Evolutionary conservation across 768 basidiomycete genomes (phyloP).

Genomic region (Hygrocybe punicea): DNA sequence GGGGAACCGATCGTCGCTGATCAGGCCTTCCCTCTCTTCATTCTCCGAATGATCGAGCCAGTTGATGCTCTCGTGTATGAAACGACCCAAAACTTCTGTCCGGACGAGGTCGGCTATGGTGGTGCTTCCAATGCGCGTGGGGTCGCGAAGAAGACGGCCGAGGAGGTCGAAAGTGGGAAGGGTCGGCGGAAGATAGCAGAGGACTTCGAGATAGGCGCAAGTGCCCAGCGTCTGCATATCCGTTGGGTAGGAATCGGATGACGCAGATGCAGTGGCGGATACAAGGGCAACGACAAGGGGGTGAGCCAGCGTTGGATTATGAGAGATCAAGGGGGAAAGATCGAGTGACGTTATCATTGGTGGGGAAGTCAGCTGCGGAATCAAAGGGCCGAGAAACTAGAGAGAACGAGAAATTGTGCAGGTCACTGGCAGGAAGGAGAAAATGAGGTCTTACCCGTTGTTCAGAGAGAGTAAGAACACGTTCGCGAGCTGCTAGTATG

Average conservation of each 20-base stretch:
- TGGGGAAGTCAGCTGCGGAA: slow-evolving; percentile 44
- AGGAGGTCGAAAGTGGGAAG: slow-evolving; percentile 71
- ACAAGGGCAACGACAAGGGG: slow-evolving; percentile 62
- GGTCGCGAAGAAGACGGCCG: slow-evolving; percentile 63
- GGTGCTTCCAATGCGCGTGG: slow-evolving; percentile 45
- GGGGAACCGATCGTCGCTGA: slow-evolving; percentile 70
- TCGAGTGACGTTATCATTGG: slow-evolving; percentile 60
- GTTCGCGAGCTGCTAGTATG: slow-evolving; percentile 63
- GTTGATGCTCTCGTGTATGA: slow-evolving; percentile 65
- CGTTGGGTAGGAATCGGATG: neutral
- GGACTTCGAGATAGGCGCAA: slow-evolving; percentile 57
- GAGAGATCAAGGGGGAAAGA: slow-evolving; percentile 58
- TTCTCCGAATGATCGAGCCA: slow-evolving; percentile 69
- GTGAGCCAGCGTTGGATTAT: slow-evolving; percentile 68
- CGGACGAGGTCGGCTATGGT: slow-evolving; percentile 65
- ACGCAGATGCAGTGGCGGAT: slow-evolving; percentile 27
- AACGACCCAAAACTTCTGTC: slow-evolving; percentile 63
- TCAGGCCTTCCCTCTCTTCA: slow-evolving; percentile 63
- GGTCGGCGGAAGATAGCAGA: slow-evolving; percentile 66
- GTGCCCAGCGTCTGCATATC: slow-evolving; percentile 34
- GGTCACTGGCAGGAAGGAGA: neutral
- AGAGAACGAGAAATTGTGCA: slow-evolving; percentile 1
- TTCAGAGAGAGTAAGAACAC: slow-evolving; percentile 71
- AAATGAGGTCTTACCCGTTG: slow-evolving; percentile 52
- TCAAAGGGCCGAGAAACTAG: slow-evolving; percentile 53